Conservation (phyloP, 768 basidiomycete genomes). For the Boletus huronensis region DNA sequence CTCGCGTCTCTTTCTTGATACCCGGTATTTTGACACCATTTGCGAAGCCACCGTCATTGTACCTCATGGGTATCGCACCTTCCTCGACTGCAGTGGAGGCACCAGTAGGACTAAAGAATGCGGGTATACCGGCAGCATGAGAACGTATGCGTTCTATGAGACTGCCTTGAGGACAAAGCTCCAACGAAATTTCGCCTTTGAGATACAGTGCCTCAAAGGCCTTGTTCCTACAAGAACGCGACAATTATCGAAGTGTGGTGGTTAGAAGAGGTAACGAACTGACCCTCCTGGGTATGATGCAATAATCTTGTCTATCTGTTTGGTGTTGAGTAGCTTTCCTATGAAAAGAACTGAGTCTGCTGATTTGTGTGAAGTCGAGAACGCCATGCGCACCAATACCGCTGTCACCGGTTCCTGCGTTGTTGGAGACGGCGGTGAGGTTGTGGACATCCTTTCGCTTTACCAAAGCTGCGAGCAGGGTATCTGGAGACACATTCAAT, state of each 20-base stretch:
- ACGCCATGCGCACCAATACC: constrained; percentile 54
- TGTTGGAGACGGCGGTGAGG: constrained; percentile 85
- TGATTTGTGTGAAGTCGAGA: background rate
- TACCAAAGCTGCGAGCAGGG: constrained; percentile 73
- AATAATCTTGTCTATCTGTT: constrained; percentile 80
- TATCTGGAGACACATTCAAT: constrained; percentile 46
- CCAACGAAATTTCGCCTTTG: constrained; percentile 74
- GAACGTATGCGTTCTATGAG: constrained; percentile 85
- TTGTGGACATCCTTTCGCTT: constrained; percentile 69
- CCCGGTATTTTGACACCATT: constrained; percentile 71
- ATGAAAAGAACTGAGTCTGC: background rate
- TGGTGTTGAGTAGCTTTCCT: constrained; percentile 73
- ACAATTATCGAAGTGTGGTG: background rate
- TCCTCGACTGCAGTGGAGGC: constrained; percentile 80
- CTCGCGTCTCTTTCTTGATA: constrained; percentile 69
- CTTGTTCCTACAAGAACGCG: constrained; percentile 61
- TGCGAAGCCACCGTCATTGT: constrained; percentile 70
- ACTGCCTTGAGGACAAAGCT: constrained; percentile 90
- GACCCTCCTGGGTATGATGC: constrained; percentile 89
- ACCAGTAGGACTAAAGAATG: constrained; percentile 92
- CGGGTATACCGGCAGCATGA: constrained; percentile 87
- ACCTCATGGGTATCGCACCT: constrained; percentile 74
- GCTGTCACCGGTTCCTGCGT: constrained; percentile 68
- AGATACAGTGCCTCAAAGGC: constrained; percentile 81
- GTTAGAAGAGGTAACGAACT: constrained; percentile 16